phyloP scores from a whole-genome alignment of 352 stramenopile species.

The Phytophthora tubulina region DNA sequence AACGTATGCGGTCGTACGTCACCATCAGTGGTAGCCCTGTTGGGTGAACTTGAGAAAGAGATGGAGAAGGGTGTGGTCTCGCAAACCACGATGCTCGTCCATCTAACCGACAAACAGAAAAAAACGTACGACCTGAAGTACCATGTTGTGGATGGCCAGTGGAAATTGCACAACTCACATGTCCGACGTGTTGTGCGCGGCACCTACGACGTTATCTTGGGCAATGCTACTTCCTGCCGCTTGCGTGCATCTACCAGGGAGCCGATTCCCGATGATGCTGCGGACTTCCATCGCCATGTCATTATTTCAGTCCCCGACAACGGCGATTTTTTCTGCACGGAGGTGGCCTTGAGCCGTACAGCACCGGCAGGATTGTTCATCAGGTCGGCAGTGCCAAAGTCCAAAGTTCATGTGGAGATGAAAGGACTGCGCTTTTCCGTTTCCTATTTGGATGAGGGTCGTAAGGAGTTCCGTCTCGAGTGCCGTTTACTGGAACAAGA shows the following conservation, averaged over 20 bases:
- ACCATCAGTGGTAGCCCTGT: neutral
- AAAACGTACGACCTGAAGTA: neutral
- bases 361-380: conserved; percentile 16
- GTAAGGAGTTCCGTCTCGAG: conserved; percentile 28
- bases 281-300: conserved; percentile 22
- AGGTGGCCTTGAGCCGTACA: conserved; percentile 10
- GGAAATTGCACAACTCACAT: conserved; percentile 1
- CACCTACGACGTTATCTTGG: conserved; percentile 10
- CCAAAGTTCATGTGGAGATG: conserved; percentile 10
- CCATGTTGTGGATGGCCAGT: neutral
- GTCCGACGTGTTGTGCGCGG: neutral
- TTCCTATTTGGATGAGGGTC: conserved; percentile 19
- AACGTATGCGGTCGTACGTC: neutral
- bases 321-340: conserved; percentile 29
- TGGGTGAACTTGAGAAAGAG: neutral
- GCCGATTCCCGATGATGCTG: neutral
- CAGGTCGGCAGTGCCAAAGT: neutral
- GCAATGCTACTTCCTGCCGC: conserved; percentile 12
- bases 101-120: neutral
- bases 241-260: conserved; percentile 2
- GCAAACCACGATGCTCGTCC: neutral
- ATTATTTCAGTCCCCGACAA: neutral
- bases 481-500: conserved; percentile 13
- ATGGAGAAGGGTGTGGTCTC: neutral
- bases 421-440: conserved; percentile 19